phyloP scores from a whole-genome alignment of 1,139 yeast species.

The Saccharomyces hybrid region DNA sequence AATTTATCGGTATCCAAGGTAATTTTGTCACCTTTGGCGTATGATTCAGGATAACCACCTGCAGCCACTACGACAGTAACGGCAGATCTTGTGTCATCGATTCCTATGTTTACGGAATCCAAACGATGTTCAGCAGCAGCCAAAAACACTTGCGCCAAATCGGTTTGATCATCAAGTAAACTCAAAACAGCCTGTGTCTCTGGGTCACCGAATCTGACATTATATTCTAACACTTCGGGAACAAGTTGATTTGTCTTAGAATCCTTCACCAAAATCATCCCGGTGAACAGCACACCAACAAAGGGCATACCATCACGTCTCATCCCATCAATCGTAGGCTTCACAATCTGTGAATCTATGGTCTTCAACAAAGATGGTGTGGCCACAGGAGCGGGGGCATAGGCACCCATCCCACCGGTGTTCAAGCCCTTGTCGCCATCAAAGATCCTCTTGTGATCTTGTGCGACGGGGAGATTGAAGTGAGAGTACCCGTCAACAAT shows the following conservation, averaged over 20 bases:
- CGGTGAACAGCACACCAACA: slow-evolving; percentile 95
- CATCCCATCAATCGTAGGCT: slow-evolving; percentile 95
- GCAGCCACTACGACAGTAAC: slow-evolving; percentile 96
- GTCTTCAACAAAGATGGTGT: slow-evolving; percentile 57
- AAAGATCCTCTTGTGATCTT: slow-evolving; percentile 93
- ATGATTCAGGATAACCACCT: slow-evolving; percentile 90
- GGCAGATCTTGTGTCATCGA: slow-evolving; percentile 56
- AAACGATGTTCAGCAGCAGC: slow-evolving; percentile 94
- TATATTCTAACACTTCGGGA: slow-evolving; percentile 93
- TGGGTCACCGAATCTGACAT: slow-evolving; percentile 98
- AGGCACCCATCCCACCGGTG: slow-evolving; percentile 99
- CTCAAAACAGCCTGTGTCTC: slow-evolving; percentile 97
- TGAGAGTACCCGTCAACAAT: slow-evolving; percentile 90
- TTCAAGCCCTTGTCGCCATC: slow-evolving; percentile 90
- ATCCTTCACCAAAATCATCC: slow-evolving; percentile 73
- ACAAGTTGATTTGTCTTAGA: slow-evolving; percentile 34
- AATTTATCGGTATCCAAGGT: slow-evolving; percentile 43
- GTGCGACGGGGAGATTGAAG: slow-evolving; percentile 91
- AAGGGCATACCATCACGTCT: slow-evolving; percentile 92
- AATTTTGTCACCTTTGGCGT: slow-evolving; percentile 80
- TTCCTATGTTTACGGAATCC: slow-evolving; percentile 67
- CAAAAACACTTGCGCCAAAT: slow-evolving; percentile 81
- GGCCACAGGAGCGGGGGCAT: slow-evolving; percentile 98
- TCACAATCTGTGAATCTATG: slow-evolving; percentile 65
- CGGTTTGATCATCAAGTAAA: slow-evolving; percentile 71